These are phyloP conservation scores for Heteromeles arbutifolia DNA, from an alignment of 306 rosid species.

Conservation along the genomic window DNA sequence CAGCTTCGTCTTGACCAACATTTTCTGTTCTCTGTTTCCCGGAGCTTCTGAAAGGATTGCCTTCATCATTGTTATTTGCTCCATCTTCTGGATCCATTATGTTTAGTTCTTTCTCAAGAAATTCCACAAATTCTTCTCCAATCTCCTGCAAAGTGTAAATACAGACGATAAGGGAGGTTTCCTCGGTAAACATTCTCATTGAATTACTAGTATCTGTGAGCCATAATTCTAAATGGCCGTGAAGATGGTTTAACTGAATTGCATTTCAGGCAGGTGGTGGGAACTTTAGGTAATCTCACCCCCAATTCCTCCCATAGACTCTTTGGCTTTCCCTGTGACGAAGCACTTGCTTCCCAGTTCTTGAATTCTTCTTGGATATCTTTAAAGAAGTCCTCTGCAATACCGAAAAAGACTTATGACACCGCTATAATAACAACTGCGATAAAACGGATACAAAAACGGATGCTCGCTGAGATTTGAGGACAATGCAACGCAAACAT, in stretches of 20 bases:
- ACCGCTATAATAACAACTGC: not conserved
- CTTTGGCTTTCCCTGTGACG: conserved; percentile 85
- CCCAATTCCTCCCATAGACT: conserved; percentile 96
- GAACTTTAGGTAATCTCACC: conserved; percentile 28
- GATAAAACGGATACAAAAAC: conserved; percentile 14
- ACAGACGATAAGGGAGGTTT: conserved; percentile 9
- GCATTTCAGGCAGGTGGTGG: not conserved
- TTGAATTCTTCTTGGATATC: conserved; percentile 85
- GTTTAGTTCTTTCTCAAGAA: conserved; percentile 93
- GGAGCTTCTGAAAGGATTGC: conserved; percentile 29
- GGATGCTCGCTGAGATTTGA: conserved; percentile 11
- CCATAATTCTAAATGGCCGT: not conserved
- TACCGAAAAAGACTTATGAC: conserved; percentile 17
- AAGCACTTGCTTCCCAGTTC: conserved; percentile 83
- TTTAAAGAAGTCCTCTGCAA: conserved; percentile 72
- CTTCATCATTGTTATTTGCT: conserved; percentile 20
- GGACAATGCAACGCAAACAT: conserved; percentile 27
- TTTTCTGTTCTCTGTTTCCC: conserved; percentile 26
- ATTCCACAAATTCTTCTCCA: conserved; percentile 95
- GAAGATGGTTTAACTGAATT: not conserved
- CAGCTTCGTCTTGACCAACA: conserved; percentile 25
- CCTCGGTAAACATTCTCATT: not conserved
- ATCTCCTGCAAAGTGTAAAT: conserved; percentile 60
- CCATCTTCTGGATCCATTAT: conserved; percentile 41
- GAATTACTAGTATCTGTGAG: not conserved